These are phyloP conservation scores for Triticum dicoccoides DNA, from an alignment of 176 grass and related monocot genomes.

Conservation along the genomic window DNA sequence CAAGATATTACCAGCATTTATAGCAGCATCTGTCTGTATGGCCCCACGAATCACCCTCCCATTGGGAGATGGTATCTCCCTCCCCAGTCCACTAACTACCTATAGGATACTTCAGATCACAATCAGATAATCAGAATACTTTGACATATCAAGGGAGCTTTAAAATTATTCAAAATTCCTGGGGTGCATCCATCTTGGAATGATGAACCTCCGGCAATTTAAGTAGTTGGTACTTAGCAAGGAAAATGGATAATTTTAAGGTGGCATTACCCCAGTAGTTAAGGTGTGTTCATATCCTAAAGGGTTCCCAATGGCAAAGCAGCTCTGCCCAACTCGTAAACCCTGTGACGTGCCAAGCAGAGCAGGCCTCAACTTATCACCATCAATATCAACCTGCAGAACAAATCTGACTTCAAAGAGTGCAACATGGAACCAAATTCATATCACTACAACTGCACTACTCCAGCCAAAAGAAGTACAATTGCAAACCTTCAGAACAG, in stretches of 20 bases:
- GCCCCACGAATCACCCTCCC: constrained; percentile 65
- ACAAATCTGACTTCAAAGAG: constrained; percentile 31
- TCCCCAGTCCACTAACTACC: constrained; percentile 77
- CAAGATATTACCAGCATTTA: constrained; percentile 66
- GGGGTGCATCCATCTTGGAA: neutral
- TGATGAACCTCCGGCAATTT: neutral
- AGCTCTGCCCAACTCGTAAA: constrained; percentile 80
- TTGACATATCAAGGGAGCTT: neutral
- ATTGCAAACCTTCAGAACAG: constrained; percentile 64
- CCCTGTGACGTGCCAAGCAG: constrained; percentile 60
- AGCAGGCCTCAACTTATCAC: constrained; percentile 50
- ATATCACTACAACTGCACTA: constrained; percentile 14
- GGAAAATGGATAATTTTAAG: neutral
- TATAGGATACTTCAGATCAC: constrained; percentile 35
- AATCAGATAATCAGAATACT: constrained; percentile 20
- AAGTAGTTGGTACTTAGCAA: neutral
- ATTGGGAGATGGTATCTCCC: constrained; percentile 80
- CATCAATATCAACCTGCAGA: constrained; percentile 55
- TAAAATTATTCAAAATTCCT: neutral
- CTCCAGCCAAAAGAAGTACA: constrained; percentile 27
- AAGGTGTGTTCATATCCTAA: constrained; percentile 84
- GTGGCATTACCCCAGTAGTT: constrained; percentile 67
- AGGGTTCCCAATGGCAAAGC: constrained; percentile 88
- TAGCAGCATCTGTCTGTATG: constrained; percentile 93
- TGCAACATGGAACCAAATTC: constrained; percentile 13